Evolutionary conservation across 352 stramenopile species (phyloP), one percentile per base, ranked within the genome.

Genomic region (Peronospora farinosa): DNA sequence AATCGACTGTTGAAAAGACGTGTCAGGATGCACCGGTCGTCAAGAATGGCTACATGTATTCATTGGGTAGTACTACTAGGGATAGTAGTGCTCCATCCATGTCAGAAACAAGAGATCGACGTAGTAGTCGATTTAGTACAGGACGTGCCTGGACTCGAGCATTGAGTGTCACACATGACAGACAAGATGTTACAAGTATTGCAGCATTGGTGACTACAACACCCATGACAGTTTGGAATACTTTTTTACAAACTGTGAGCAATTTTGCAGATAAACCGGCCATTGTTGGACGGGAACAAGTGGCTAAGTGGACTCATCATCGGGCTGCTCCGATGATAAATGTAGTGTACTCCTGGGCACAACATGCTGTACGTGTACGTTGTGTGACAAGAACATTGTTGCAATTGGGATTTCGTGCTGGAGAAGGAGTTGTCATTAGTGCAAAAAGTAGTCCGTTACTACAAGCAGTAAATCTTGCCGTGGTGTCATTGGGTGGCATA

Each of bases 391-490:
- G 72, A 11, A 66, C 68, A 27, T 54, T 92, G 9, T 25, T 74
- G 33, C 70, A 78, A 28, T 40, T 87, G 8, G 74, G 75, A 1
- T 84, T 92, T 36, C 44, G 47, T 21, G 15, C 60, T 0, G 78
- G 80, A 17, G 75, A 92, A 44, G 80, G 75, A 13, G 72, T 79
- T 0, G 72, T 89, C 3, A 50, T 87, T 42, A 68, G 58, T 51
- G 68, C 67, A 2, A 65, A 62, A 38, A 65, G 51, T 27, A 76
- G 69, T 42, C 64, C 72, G 2, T 38, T 72, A 13, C 42, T 89
- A 17, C 75, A 81, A 38, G 57, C 78, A 0, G 39, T 92, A 16
- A 79, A 89, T 47, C 61, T 89, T 36, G 80, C 80, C 0, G 68
- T 63, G 8, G 55, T 85, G 27, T 63, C 74, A 0, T 39, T 78